Conservation (phyloP, 1,284 basidiomycete genomes). For the Ceratobasidium sp. region DNA sequence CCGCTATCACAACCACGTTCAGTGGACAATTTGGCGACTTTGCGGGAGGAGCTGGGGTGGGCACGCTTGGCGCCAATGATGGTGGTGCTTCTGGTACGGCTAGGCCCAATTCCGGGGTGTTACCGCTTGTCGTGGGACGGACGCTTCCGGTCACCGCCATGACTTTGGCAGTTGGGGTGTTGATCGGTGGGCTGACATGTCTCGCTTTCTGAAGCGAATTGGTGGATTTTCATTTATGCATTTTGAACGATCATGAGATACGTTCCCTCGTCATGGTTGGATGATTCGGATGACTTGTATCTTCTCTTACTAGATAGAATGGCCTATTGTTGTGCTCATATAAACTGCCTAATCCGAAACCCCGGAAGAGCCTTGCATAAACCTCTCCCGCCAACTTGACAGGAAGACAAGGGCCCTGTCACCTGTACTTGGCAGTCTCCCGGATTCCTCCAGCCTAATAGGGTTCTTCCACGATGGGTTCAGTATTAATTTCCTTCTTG, state of each 20-base stretch:
- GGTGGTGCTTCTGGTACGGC: not conserved
- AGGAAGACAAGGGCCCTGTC: not conserved
- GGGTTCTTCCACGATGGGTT: constrained; percentile 6
- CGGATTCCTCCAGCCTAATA: constrained; percentile 29
- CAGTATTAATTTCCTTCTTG: not conserved
- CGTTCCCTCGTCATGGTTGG: not conserved
- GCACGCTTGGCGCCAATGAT: not conserved
- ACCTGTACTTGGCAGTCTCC: not conserved
- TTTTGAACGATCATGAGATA: not conserved
- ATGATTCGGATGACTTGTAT: not conserved
- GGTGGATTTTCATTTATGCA: not conserved
- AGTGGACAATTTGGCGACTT: constrained; percentile 14
- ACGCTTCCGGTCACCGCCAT: not conserved
- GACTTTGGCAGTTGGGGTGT: not conserved
- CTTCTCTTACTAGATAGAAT: not conserved
- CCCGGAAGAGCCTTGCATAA: not conserved
- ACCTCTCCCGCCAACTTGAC: not conserved
- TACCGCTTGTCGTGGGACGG: not conserved
- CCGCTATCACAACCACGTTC: not conserved
- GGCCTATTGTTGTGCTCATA: not conserved
- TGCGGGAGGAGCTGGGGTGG: constrained; percentile 10
- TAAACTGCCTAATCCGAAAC: not conserved
- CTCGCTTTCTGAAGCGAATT: not conserved
- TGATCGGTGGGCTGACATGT: constrained; percentile 8
- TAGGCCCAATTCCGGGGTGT: not conserved